Evolutionary conservation across 1,139 yeast species (phyloP).

Genomic region (Scheffersomyces titani): DNA sequence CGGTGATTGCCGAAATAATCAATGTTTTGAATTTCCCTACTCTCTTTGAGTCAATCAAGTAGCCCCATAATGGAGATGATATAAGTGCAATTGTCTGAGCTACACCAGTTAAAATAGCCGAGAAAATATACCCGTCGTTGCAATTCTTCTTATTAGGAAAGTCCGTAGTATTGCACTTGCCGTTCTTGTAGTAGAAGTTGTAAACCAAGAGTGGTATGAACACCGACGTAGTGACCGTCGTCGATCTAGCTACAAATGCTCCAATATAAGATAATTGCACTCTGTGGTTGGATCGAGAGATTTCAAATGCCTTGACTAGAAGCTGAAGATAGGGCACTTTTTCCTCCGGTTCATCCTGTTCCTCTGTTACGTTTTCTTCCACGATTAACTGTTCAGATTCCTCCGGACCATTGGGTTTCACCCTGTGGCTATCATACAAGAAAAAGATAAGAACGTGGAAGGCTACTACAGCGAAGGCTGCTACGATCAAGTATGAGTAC

Average conservation of each 20-base stretch:
- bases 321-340: slow-evolving; percentile 17
- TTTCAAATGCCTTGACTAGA: slow-evolving; percentile 45
- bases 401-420: slow-evolving; percentile 20
- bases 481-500: slow-evolving; percentile 52
- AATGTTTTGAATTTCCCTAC: slow-evolving; percentile 37
- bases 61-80: slow-evolving; percentile 67
- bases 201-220: slow-evolving; percentile 68
- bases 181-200: slow-evolving; percentile 51
- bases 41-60: slow-evolving; percentile 44
- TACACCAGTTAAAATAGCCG: slow-evolving; percentile 71
- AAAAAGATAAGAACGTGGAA: slow-evolving; percentile 41
- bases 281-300: slow-evolving; percentile 29
- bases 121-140: slow-evolving; percentile 61
- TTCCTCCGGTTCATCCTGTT: slow-evolving; percentile 5
- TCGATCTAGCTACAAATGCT: slow-evolving; percentile 64
- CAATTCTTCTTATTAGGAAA: slow-evolving; percentile 44
- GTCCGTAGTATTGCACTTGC: slow-evolving; percentile 41
- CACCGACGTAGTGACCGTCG: slow-evolving; percentile 59
- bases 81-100: slow-evolving; percentile 58
- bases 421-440: slow-evolving; percentile 41
- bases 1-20: slow-evolving; percentile 30
- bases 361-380: slow-evolving; percentile 6
- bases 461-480: slow-evolving; percentile 38
- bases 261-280: slow-evolving; percentile 60
- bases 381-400: slow-evolving; percentile 11